Conservation (phyloP, 2,329 filamentous ascomycete genomes). For the Cladophialophora carrionii region DNA sequence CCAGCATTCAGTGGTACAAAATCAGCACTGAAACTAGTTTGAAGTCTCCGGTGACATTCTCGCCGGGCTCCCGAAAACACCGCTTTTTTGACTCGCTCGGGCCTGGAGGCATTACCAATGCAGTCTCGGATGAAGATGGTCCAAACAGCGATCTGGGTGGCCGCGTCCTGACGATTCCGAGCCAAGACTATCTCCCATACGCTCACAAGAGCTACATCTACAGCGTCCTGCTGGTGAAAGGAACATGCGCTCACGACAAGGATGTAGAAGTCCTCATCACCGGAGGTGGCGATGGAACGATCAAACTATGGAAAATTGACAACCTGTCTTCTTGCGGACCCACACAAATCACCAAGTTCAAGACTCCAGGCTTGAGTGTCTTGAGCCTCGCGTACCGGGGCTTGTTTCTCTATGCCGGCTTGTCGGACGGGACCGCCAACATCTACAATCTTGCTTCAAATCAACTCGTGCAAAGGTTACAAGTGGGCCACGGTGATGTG, state of each 20-base stretch:
- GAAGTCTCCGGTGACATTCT: constrained; percentile 65
- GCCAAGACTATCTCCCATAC: constrained; percentile 79
- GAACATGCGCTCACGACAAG: constrained; percentile 69
- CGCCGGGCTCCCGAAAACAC: constrained; percentile 74
- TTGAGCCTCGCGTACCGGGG: constrained; percentile 84
- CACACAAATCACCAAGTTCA: constrained; percentile 68
- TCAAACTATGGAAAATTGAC: constrained; percentile 77
- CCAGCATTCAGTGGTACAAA: constrained; percentile 67
- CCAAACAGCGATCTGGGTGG: constrained; percentile 60
- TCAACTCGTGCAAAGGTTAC: constrained; percentile 85
- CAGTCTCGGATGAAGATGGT: constrained; percentile 47
- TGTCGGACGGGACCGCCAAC: constrained; percentile 84
- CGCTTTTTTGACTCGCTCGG: constrained; percentile 88
- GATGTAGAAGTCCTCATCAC: constrained; percentile 82
- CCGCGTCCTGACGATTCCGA: constrained; percentile 76
- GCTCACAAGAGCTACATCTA: constrained; percentile 96
- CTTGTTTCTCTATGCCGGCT: constrained; percentile 88
- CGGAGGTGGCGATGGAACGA: constrained; percentile 88
- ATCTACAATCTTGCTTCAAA: constrained; percentile 96
- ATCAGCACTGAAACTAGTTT: constrained; percentile 66
- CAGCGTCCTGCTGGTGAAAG: constrained; percentile 85
- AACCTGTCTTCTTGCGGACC: constrained; percentile 59
- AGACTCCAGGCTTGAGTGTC: constrained; percentile 66
- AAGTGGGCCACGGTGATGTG: constrained; percentile 79
- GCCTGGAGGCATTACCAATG: constrained; percentile 74